Evolutionary conservation across 495 filamentous ascomycete genomes (phyloP), one percentile per base, ranked within the genome.

Genomic region (Collariella sp.): DNA sequence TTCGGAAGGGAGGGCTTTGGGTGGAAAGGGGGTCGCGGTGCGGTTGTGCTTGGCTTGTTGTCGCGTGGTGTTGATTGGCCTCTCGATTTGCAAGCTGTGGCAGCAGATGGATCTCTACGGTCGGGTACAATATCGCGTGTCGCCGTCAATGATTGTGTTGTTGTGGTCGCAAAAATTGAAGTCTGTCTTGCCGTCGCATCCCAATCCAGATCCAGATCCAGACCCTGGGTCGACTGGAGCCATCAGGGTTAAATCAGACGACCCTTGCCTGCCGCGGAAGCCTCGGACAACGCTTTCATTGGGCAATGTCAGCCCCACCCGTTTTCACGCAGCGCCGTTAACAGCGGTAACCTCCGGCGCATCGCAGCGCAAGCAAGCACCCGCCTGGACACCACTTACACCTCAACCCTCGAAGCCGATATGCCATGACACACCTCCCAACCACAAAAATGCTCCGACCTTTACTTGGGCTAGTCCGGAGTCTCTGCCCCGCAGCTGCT

Each of bases 361-460:
- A 20, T 9, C 15, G 45, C 23, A 40, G 5, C 20, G 24, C 47
- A 41, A n/a, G n/a, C n/a, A n/a, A 44, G 20, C 41, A 44, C 15
- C 19, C 41, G 22, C 22, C 13, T 18, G 26, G 26, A 31, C 26
- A 31, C 26, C 26, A 31, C 26, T 31, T 31, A 31, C 26, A 9
- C 4, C 26, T 4, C 26, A 4, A 31, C 4, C 9, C 9, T 31
- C 35, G n/a, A 18, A 34, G 26, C 26, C 5, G 15, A 16, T 26
- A 18, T 18, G 7, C 11, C 31, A 40, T 15, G 1, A 39, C 33
- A 18, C 11, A 10, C 4, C 26, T 31, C 26, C 26, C 26, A 31
- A 41, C 31, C 46, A 16, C 12, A 42, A 45, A 35, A 19, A 58
- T 58, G 55, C 26, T 57, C 13, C 56, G 50, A 13, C 46, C 56